Evolutionary conservation across 2,329 filamentous ascomycete species (phyloP).

Genomic region (Xylaria sp.): DNA sequence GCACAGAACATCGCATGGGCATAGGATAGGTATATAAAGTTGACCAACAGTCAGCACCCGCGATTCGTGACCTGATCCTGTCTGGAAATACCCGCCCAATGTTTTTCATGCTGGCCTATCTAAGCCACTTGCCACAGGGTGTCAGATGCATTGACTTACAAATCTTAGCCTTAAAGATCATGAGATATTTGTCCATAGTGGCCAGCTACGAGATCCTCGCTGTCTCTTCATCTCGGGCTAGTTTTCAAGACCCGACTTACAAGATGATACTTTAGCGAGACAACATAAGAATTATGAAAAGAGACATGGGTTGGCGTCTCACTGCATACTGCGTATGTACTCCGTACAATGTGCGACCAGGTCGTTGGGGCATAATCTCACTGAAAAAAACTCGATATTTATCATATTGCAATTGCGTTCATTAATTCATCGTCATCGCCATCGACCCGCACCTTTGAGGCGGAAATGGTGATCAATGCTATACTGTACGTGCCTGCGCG

Average conservation of each 20-base stretch:
- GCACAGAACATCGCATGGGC: neutral
- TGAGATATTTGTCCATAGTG: neutral
- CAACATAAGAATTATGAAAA: neutral
- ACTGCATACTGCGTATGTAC: neutral
- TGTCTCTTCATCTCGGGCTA: neutral
- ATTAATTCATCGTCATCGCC: neutral
- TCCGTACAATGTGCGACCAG: neutral
- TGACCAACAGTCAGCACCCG: conserved; percentile 10
- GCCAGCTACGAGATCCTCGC: neutral
- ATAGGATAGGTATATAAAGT: neutral
- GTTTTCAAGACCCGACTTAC: neutral
- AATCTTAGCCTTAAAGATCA: neutral
- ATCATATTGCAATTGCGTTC: neutral
- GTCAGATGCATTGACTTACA: conserved; percentile 9
- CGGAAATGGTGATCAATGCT: neutral
- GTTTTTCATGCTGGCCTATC: neutral
- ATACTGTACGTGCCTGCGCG: neutral
- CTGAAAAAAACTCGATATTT: neutral
- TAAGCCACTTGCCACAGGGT: neutral
- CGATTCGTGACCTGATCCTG: conserved; percentile 1
- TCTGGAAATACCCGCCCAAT: neutral
- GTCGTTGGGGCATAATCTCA: neutral
- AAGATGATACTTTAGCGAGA: neutral
- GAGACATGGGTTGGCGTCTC: neutral
- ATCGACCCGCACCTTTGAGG: neutral